Percentiles rank a stretch among this genome's conserved stretches.
These are phyloP conservation scores for Inga oerstediana DNA, from an alignment of 306 rosid genomes.

Conservation along the genomic window DNA sequence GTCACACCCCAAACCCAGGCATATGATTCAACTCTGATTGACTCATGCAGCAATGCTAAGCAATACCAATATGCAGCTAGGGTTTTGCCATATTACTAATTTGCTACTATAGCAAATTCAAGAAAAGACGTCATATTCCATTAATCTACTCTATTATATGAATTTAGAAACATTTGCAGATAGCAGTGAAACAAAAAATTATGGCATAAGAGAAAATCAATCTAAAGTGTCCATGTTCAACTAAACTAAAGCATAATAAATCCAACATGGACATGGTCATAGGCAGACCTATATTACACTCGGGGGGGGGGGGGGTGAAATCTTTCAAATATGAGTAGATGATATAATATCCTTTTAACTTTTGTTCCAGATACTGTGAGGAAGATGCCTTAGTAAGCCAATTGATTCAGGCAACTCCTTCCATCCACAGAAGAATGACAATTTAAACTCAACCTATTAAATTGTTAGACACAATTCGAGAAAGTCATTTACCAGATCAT, in stretches of 20 bases:
- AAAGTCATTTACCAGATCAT: neutral
- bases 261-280: neutral
- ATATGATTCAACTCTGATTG: neutral
- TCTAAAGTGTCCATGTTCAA: neutral
- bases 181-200: neutral
- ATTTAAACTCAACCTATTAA: neutral
- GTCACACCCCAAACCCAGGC: neutral
- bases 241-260: neutral
- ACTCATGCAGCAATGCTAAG: neutral
- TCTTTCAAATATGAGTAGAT: no score
- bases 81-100: neutral
- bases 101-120: neutral
- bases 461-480: neutral
- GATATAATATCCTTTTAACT: no score
- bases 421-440: no score
- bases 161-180: neutral
- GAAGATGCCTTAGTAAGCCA: no score
- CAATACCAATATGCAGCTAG: neutral
- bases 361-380: no score
- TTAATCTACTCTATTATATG: neutral
- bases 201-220: neutral
- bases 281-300: no score
- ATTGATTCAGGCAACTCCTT: no score
- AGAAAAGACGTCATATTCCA: neutral
- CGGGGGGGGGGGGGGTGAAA: no score